Evolutionary conservation across 31 red algal genomes (phyloP).

Genomic region (Porphyra umbilicalis): DNA sequence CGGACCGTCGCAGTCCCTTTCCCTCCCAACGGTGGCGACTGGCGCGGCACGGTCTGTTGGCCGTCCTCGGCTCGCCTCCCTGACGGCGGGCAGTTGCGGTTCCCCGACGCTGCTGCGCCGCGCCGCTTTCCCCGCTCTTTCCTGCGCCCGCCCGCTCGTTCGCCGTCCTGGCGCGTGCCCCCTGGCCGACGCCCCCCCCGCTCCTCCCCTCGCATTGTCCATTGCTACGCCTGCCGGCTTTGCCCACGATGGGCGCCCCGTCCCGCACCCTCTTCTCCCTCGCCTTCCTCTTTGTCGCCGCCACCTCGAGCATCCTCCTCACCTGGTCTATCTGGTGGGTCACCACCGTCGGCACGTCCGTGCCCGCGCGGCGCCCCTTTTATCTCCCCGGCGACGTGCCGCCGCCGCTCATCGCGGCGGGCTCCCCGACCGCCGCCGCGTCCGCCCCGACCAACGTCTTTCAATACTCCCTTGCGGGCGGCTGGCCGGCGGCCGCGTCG

Average conservation of each 20-base stretch:
- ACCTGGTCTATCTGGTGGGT: slow-evolving; percentile 76
- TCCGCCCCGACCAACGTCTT: slow-evolving; percentile 16
- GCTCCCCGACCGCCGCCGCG: background rate
- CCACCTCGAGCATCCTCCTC: slow-evolving; percentile 31
- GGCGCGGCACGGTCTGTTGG: too few relatives aligned
- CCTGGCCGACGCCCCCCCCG: too few relatives aligned
- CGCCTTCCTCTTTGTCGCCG: background rate
- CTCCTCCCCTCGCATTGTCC: too few relatives aligned
- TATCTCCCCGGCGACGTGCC: slow-evolving; percentile 17
- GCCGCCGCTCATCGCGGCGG: slow-evolving; percentile 26
- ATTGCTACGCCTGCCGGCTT: too few relatives aligned
- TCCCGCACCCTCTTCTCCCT: slow-evolving; percentile 1
- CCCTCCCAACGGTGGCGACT: too few relatives aligned
- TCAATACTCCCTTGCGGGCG: slow-evolving; percentile 47
- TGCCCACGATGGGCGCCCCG: background rate
- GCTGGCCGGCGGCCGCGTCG: slow-evolving; percentile 60
- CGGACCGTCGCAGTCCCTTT: too few relatives aligned
- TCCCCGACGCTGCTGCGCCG: too few relatives aligned
- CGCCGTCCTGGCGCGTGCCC: too few relatives aligned
- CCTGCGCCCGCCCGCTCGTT: too few relatives aligned
- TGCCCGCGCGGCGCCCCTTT: slow-evolving; percentile 68
- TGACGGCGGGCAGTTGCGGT: too few relatives aligned
- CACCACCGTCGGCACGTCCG: slow-evolving; percentile 40
- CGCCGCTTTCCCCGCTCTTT: too few relatives aligned
- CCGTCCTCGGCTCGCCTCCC: too few relatives aligned